Evolutionary conservation across 2,329 filamentous ascomycete genomes (phyloP).

Genomic region (Sporothrix schenckii): DNA sequence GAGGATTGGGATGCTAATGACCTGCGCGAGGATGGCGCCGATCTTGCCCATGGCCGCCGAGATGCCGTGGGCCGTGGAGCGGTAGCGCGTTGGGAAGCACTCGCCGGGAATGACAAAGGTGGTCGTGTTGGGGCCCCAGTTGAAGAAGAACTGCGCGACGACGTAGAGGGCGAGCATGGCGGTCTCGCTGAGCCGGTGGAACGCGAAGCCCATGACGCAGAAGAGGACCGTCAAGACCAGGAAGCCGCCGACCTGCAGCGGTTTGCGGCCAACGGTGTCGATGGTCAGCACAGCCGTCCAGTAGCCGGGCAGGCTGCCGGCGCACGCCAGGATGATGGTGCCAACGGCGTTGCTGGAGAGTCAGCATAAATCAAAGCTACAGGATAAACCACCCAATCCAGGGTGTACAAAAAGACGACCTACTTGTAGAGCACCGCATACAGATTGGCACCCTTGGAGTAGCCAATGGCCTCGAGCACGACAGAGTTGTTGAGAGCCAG

Average conservation of each 20-base stretch:
- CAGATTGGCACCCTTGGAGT: constrained; percentile 63
- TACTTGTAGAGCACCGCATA: constrained; percentile 69
- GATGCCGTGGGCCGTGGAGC: constrained; percentile 65
- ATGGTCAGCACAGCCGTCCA: constrained; percentile 74
- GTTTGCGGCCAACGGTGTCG: constrained; percentile 75
- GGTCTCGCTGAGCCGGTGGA: constrained; percentile 51
- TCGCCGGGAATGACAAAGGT: constrained; percentile 68
- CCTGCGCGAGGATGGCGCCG: constrained; percentile 68
- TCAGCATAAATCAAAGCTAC: neutral
- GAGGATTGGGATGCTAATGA: constrained; percentile 65
- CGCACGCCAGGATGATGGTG: constrained; percentile 75
- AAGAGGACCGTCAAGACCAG: constrained; percentile 64
- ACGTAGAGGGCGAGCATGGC: constrained; percentile 65
- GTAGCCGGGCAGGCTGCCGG: constrained; percentile 78
- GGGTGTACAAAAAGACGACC: neutral
- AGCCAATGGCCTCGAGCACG: constrained; percentile 73
- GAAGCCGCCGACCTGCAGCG: constrained; percentile 70
- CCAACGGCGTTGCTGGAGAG: constrained; percentile 63
- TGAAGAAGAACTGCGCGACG: constrained; percentile 68
- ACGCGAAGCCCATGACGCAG: constrained; percentile 63
- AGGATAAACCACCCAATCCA: too few species aligned
- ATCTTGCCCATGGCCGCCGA: constrained; percentile 69
- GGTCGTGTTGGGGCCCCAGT: constrained; percentile 67
- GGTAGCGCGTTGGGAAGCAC: constrained; percentile 66
- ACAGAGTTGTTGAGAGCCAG: constrained; percentile 75